Evolutionary conservation across 2,329 filamentous ascomycete genomes (phyloP).

Genomic region (Paraphoma chrysanthemicola): DNA sequence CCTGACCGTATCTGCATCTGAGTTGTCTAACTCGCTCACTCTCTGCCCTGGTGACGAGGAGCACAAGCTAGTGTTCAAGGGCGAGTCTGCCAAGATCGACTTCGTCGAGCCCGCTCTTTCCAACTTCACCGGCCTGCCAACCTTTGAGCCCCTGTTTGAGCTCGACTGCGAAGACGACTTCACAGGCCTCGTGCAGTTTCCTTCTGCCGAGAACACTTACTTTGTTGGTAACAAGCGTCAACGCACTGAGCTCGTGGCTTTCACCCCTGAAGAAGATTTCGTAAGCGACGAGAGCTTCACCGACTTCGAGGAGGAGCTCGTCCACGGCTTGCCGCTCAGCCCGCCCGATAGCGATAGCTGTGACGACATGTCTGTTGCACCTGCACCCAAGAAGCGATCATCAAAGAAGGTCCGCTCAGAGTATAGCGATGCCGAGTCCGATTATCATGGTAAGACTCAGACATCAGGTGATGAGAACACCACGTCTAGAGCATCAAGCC

Average conservation of each 20-base stretch:
- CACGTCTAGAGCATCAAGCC: slow-evolving; percentile 45
- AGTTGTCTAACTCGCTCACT: slow-evolving; percentile 70
- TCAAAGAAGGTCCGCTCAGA: slow-evolving; percentile 38
- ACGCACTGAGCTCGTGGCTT: slow-evolving; percentile 71
- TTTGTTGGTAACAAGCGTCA: slow-evolving; percentile 73
- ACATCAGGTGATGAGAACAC: slow-evolving; percentile 41
- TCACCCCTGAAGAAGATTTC: slow-evolving; percentile 74
- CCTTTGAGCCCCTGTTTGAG: slow-evolving; percentile 86
- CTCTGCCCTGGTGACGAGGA: slow-evolving; percentile 70
- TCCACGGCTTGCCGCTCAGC: slow-evolving; percentile 66
- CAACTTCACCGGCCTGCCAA: slow-evolving; percentile 66
- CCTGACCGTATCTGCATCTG: slow-evolving; percentile 73
- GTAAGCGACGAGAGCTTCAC: slow-evolving; percentile 78
- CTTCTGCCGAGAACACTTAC: slow-evolving; percentile 63
- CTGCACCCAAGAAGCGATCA: slow-evolving; percentile 35
- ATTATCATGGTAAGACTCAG: slow-evolving; percentile 45
- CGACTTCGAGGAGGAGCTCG: slow-evolving; percentile 74
- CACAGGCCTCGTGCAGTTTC: slow-evolving; percentile 75
- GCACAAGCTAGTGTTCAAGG: slow-evolving; percentile 59
- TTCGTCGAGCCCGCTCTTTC: slow-evolving; percentile 43
- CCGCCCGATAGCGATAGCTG: slow-evolving; percentile 62
- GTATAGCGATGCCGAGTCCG: slow-evolving; percentile 44
- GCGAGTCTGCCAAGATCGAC: slow-evolving; percentile 48
- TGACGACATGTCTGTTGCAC: slow-evolving; percentile 33
- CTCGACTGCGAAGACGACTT: slow-evolving; percentile 93